Conservation (phyloP, 2,329 filamentous ascomycete species). For the Aspergillus fumigatiaffinis region DNA sequence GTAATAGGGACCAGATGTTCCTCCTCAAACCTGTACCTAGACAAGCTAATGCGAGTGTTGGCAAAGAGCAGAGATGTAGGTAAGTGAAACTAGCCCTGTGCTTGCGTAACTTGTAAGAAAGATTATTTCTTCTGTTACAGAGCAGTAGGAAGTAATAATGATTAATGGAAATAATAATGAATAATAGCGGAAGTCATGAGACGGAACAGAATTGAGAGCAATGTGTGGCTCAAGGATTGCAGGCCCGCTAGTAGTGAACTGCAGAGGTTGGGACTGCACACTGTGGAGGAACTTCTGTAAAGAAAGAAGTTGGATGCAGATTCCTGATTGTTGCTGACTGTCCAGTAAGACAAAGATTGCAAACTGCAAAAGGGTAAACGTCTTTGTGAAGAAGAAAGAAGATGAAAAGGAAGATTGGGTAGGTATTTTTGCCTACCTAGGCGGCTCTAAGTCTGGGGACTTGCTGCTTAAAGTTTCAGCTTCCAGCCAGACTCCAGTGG, state of each 20-base stretch:
- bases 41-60: not conserved
- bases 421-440: not conserved
- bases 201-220: constrained; percentile 21
- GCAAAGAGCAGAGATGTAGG: constrained; percentile 5
- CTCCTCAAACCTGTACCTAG: not conserved
- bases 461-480: not conserved
- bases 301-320: not conserved
- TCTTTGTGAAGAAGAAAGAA: not conserved
- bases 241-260: constrained; percentile 23
- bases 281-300: no score
- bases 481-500: not conserved
- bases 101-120: no score
- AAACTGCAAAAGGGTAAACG: not conserved
- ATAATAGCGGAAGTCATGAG: constrained; percentile 8
- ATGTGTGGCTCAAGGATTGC: constrained; percentile 21
- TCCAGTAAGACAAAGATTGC: not conserved
- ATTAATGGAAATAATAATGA: constrained; percentile 11
- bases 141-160: constrained; percentile 4
- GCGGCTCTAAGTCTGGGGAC: not conserved
- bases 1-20: not conserved
- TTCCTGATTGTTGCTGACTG: not conserved
- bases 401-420: not conserved
- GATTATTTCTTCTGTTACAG: not conserved
- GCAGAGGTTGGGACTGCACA: constrained; percentile 7
- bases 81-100: not conserved